Percentiles rank a stretch among this genome's conserved stretches.
These are phyloP conservation scores for Crithidia acanthocephali DNA, from an alignment of 208 protist genomes.

Conservation along the genomic window DNA sequence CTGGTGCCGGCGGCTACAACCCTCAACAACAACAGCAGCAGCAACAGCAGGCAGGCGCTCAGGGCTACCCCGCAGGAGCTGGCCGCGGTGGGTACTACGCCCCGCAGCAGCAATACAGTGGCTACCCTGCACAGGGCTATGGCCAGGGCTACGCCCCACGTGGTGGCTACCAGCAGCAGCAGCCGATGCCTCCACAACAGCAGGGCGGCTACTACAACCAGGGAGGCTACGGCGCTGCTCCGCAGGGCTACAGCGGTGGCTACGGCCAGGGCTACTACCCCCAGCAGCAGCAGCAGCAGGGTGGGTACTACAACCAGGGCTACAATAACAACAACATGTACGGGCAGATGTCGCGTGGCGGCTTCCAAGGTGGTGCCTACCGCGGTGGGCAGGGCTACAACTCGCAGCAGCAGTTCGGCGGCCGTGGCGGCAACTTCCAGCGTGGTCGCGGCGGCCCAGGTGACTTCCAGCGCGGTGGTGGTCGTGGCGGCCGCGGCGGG, in stretches of 20 bases:
- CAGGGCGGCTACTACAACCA: too few species aligned
- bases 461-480: slow-evolving; percentile 23
- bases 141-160: slow-evolving; percentile 1
- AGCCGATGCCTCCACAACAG: too few species aligned
- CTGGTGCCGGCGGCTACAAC: slow-evolving; percentile 21
- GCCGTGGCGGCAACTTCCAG: slow-evolving; percentile 23
- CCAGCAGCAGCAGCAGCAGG: slow-evolving; percentile 28
- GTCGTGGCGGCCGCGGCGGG: slow-evolving; percentile 31
- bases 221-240: slow-evolving; percentile 10
- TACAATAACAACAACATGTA: slow-evolving; percentile 21
- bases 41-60: slow-evolving; percentile 1
- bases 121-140: slow-evolving; percentile 19
- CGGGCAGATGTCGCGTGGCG: slow-evolving; percentile 14
- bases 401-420: slow-evolving; percentile 8
- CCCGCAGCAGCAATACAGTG: slow-evolving; percentile 25
- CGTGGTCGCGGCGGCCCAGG: slow-evolving; percentile 29
- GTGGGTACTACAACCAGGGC: slow-evolving; percentile 20
- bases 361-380: slow-evolving; percentile 31
- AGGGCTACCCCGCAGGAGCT: background rate
- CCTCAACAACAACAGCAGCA: slow-evolving; percentile 29
- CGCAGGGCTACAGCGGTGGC: slow-evolving; percentile 9
- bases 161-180: slow-evolving; percentile 34
- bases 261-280: slow-evolving; percentile 27
- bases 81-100: slow-evolving; percentile 32
- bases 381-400: slow-evolving; percentile 19